Evolutionary conservation across 1,284 basidiomycete species (phyloP), one percentile per base, ranked within the genome.

Genomic region (Trametes sp.): DNA sequence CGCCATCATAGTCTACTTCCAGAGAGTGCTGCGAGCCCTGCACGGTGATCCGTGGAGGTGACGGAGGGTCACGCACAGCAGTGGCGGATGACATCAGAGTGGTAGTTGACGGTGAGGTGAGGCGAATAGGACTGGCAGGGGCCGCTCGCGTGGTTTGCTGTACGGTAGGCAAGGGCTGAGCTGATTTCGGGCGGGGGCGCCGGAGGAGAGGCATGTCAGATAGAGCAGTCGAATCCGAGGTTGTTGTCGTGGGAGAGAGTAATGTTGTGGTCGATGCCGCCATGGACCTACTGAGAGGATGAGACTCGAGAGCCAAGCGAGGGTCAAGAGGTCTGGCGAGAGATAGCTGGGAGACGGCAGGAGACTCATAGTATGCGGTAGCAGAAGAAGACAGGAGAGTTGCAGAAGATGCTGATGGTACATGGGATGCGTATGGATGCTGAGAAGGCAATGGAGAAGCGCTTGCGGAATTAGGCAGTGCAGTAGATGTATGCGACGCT

Each of bases 71-170:
- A 19, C 65, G 65, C 46, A 63, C 49, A 23, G 62, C 66, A n/a
- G 57, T 59, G 2, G 56, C 45, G n/a, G 63, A 46, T 3, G 63
- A 61, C 10, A 67, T 26, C 42, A 67, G 45, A 19, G 66, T 64
- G 31, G 66, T 67, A 5, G 66, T 67, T 2, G 66, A 67, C 4
- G 66, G 61, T 6, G 66, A 67, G 24, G 66, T 61, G 26, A 67
- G 54, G 29, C 61, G 61, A 35, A 59, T 50, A 9, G 63, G 63
- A 31, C 56, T 31, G 35, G 62, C 28, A 41, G 61, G 36, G 36
- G 54, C 14, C 35, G 62, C 50, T 24, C 42, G 46, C 16, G 57
- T 21, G 48, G 13, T 41, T 14, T 51, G 16, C 14, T 50, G 50
- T 21, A 38, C 33, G 16, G 48, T 24, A 36, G 61, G 64, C 42